Evolutionary conservation across 2,329 filamentous ascomycete genomes (phyloP), one percentile per base, ranked within the genome.

Genomic region (Acarospora socialis): DNA sequence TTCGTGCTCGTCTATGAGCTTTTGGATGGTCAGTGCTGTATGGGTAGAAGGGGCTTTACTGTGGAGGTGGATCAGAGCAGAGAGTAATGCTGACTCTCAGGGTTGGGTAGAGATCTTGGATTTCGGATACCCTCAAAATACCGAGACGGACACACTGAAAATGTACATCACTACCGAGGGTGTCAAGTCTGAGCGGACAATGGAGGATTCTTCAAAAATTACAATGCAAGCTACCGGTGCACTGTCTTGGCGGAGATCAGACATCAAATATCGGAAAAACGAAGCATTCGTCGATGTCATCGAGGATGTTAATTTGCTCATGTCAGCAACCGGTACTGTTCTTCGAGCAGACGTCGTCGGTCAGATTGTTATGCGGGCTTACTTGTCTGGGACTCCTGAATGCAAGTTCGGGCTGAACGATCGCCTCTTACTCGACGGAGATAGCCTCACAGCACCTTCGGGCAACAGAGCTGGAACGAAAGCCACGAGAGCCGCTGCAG

Each of bases 141-240:
- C 90, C 41, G 90, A 98, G 61, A 93, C 87, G 33, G 90, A 98
- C 56, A 95, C 90, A 10, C 66, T 98, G 47, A 98, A 98, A 61
- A 95, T 95, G 87, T 98, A 98, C 66, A 98, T 98, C 51, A 98
- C 92, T 25, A 98, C 90, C 21, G 90, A 98, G 62, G 90, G 90
- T 36, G 87, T 98, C 60, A 94, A 94, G 59, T 92, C 84, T 19
- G 84, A 41, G 20, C 34, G 41, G 14, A 41, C 40, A 30, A 39
- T 34, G 33, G 41, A 93, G 53, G 87, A 98, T 56, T 94, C 87
- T 30, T 87, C 84, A 45, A 90, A 87, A 55, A 98, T 98, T 57
- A 98, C 90, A 16, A 94, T 95, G 86, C 90, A 98, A 63, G 92
- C 90, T 8, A 98, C 90, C 0, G 90, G 92, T 23, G 90, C 90